Percentiles rank a stretch among this genome's conserved stretches.
Evolutionary conservation across 2,329 filamentous ascomycete species (phyloP).

Genomic region (Coniochaeta pulveracea): DNA sequence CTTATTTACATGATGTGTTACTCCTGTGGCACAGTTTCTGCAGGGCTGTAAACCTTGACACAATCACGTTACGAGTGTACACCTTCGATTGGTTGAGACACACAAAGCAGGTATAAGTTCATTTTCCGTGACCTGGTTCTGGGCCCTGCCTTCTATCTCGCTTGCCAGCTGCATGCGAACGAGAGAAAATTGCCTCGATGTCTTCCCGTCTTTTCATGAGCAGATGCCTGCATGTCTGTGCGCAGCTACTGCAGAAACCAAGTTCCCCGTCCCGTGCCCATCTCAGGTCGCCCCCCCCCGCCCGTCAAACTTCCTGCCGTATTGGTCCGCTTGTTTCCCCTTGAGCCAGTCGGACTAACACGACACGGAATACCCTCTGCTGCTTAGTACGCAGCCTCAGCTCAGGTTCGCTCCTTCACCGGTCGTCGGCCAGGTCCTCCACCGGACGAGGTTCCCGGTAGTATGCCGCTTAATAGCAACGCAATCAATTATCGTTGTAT

Average conservation of each 20-base stretch:
- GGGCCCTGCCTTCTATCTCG: conserved; percentile 1
- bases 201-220: background rate
- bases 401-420: too few relatives aligned
- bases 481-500: conserved; percentile 2
- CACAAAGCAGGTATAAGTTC: too few relatives aligned
- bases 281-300: background rate
- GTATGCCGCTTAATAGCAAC: background rate
- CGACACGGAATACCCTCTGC: too few relatives aligned
- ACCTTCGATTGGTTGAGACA: too few relatives aligned
- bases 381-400: too few relatives aligned
- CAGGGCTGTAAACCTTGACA: too few relatives aligned
- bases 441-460: conserved; percentile 1
- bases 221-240: conserved; percentile 2
- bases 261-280: background rate
- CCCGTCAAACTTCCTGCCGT: background rate
- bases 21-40: too few relatives aligned
- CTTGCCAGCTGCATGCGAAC: conserved; percentile 2
- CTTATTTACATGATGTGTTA: too few relatives aligned
- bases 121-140: too few relatives aligned
- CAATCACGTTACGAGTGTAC: too few relatives aligned
- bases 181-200: background rate
- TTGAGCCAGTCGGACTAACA: too few relatives aligned
- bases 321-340: background rate
- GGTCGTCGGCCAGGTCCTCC: conserved; percentile 1
- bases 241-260: too few relatives aligned